These are phyloP conservation scores for Yamadazyma nakazawae DNA, from an alignment of 805 yeast genomes.

Conservation along the genomic window DNA sequence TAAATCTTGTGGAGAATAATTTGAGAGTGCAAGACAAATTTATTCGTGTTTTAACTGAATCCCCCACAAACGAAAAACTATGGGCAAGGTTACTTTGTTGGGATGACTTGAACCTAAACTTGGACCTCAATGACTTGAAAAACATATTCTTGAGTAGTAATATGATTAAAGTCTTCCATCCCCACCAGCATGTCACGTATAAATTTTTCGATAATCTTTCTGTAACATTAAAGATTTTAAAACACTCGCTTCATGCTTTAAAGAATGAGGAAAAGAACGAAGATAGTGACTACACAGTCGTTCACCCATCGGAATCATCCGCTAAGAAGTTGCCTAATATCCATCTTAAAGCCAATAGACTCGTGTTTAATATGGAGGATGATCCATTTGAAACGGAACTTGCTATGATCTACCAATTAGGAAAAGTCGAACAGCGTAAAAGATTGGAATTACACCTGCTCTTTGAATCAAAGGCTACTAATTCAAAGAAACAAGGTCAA, in stretches of 20 bases:
- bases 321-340: constrained; percentile 29
- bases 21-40: constrained; percentile 19
- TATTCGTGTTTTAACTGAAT: constrained; percentile 47
- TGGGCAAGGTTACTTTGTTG: constrained; percentile 51
- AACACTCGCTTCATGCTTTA: constrained; percentile 30
- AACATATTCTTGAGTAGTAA: constrained; percentile 22
- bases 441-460: constrained; percentile 27
- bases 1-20: constrained; percentile 5
- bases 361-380: constrained; percentile 39
- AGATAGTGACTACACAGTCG: constrained; percentile 13
- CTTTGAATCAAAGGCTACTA: constrained; percentile 18
- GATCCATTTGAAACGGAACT: constrained; percentile 43
- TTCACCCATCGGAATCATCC: constrained; percentile 29
- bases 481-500: constrained; percentile 1
- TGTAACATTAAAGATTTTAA: constrained; percentile 29
- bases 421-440: constrained; percentile 38
- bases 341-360: constrained; percentile 21
- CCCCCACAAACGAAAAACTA: constrained; percentile 43
- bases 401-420: constrained; percentile 41
- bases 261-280: constrained; percentile 7
- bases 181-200: constrained; percentile 36
- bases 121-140: constrained; percentile 13
- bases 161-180: constrained; percentile 33
- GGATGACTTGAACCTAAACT: constrained; percentile 24
- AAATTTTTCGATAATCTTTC: constrained; percentile 38